These are phyloP conservation scores for Hapsidospora chrysogenum DNA, from an alignment of 495 filamentous ascomycete species.

Conservation along the genomic window DNA sequence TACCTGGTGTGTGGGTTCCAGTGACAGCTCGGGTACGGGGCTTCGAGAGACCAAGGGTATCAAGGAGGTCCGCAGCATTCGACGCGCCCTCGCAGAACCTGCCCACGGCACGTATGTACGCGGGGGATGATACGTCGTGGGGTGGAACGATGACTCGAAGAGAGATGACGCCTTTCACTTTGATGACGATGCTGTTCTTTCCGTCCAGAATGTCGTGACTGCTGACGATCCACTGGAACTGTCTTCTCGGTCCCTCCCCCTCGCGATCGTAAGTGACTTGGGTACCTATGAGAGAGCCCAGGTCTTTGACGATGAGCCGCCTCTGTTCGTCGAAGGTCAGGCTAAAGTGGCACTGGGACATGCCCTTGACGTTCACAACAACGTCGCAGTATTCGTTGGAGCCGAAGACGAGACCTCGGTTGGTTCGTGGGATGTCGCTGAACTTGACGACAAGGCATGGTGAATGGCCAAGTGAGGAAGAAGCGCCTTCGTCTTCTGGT, in stretches of 20 bases:
- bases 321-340: constrained; percentile 5
- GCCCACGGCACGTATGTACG: constrained; percentile 2
- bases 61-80: not conserved
- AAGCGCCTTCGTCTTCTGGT: too few species aligned
- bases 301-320: constrained; percentile 4
- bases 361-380: not conserved
- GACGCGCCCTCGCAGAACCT: constrained; percentile 1
- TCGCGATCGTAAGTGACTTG: constrained; percentile 4
- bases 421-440: constrained; percentile 2
- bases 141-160: constrained; percentile 4
- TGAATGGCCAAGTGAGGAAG: too few species aligned
- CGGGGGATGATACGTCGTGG: not conserved
- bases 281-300: constrained; percentile 2
- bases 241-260: constrained; percentile 1
- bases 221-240: constrained; percentile 6
- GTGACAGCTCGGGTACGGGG: not conserved
- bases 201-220: not conserved
- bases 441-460: constrained; percentile 6
- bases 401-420: constrained; percentile 4
- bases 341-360: constrained; percentile 1
- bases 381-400: constrained; percentile 2
- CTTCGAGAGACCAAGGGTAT: not conserved
- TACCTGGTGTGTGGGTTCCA: constrained; percentile 1
- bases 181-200: not conserved
- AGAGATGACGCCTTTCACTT: not conserved